phyloP scores from a whole-genome alignment of 495 filamentous ascomycete species.

The Neurospora sp. region DNA sequence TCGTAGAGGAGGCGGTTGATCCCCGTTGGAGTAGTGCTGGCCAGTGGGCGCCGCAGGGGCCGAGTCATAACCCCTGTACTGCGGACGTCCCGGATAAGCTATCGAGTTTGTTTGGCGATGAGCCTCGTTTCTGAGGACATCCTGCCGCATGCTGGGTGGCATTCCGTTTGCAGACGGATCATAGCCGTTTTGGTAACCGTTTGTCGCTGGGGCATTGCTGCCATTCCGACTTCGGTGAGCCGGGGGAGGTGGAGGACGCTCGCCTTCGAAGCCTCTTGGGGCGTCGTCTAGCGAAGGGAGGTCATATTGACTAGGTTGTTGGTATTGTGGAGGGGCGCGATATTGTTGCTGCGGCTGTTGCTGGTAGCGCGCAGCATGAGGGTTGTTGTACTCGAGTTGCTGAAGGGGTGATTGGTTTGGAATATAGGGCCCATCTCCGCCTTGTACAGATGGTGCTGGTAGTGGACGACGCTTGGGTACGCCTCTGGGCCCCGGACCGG shows the following conservation, averaged over 20 bases:
- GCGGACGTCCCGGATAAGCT: conserved; percentile 36
- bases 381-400: conserved; percentile 32
- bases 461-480: conserved; percentile 64
- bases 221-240: conserved; percentile 31
- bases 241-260: conserved; percentile 35
- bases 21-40: conserved; percentile 18
- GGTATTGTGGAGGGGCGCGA: conserved; percentile 13
- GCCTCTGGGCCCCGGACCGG: conserved; percentile 31
- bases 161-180: conserved; percentile 22
- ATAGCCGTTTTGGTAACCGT: conserved; percentile 21
- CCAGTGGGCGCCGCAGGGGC: conserved; percentile 22
- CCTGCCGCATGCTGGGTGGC: conserved; percentile 34
- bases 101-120: conserved; percentile 31
- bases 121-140: conserved; percentile 37
- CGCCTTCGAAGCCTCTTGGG: conserved; percentile 13
- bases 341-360: conserved; percentile 23
- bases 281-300: conserved; percentile 8
- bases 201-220: conserved; percentile 25
- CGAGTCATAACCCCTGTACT: conserved; percentile 35
- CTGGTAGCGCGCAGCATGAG: conserved; percentile 21
- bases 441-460: conserved; percentile 36
- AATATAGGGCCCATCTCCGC: conserved; percentile 13
- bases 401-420: conserved; percentile 33
- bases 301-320: conserved; percentile 9
- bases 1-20: conserved; percentile 25